phyloP scores from a whole-genome alignment of 2,329 filamentous ascomycete species.

The Tolypocladium ovalisporum region DNA sequence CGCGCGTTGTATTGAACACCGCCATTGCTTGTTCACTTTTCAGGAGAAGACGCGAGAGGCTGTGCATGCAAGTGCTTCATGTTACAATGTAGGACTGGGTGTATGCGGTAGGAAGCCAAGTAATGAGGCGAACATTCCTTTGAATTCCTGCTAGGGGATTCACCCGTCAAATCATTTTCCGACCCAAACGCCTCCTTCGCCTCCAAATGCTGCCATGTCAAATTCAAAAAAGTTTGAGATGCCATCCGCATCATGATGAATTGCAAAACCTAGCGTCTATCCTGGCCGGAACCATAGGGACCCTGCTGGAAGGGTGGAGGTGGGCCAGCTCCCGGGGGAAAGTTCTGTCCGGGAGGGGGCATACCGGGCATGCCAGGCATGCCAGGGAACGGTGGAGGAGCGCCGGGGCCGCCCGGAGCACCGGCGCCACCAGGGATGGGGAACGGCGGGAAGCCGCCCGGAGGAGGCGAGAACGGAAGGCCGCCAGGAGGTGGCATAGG shows the following conservation, averaged over 20 bases:
- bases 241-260: neutral
- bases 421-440: conserved; percentile 23
- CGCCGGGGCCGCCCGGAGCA: conserved; percentile 14
- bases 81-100: neutral
- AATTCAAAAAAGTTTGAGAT: conserved; percentile 3
- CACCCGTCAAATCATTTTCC: neutral
- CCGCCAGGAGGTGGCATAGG: conserved; percentile 30
- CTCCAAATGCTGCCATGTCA: conserved; percentile 12
- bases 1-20: neutral
- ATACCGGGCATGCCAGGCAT: conserved; percentile 25
- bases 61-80: neutral
- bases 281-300: conserved; percentile 26
- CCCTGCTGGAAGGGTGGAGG: conserved; percentile 23
- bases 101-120: neutral
- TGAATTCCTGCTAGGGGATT: neutral
- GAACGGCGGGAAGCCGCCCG: conserved; percentile 24
- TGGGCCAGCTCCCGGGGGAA: conserved; percentile 24
- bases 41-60: neutral
- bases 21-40: neutral
- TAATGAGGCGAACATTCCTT: neutral
- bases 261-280: conserved; percentile 20
- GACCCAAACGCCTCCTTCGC: conserved; percentile 21
- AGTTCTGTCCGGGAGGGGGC: conserved; percentile 31
- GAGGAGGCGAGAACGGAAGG: conserved; percentile 25
- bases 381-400: conserved; percentile 19